These are phyloP conservation scores for Colletotrichum lini DNA, from an alignment of 2,329 filamentous ascomycete species.

Conservation along the genomic window DNA sequence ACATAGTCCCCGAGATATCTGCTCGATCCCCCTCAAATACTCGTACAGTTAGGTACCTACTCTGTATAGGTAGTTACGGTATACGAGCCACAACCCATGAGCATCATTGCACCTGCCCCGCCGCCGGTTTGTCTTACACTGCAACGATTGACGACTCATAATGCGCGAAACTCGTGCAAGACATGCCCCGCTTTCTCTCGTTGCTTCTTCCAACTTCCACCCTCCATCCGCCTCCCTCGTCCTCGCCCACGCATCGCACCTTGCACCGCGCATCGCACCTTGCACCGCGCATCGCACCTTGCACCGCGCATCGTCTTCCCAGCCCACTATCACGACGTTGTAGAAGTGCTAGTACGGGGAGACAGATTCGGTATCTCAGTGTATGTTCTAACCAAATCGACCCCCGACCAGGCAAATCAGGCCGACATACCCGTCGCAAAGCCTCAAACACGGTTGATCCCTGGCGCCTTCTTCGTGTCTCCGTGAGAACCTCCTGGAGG, in stretches of 20 bases:
- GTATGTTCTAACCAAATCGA: background rate
- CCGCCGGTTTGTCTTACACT: constrained; percentile 4
- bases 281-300: constrained; percentile 4
- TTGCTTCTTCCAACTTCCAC: constrained; percentile 25
- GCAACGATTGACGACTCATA: background rate
- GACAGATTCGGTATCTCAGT: background rate
- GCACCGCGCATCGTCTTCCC: constrained; percentile 1
- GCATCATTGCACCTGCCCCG: background rate
- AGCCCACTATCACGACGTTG: background rate
- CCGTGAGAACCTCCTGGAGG: background rate
- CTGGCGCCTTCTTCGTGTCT: background rate
- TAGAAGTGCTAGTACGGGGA: no score
- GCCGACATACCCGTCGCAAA: constrained; percentile 27
- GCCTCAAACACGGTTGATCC: constrained; percentile 35
- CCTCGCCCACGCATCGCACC: constrained; percentile 2
- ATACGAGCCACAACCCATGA: no score
- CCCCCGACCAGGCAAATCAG: constrained; percentile 24
- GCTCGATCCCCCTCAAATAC: constrained; percentile 14
- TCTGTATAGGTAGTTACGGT: background rate
- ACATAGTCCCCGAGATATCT: constrained; percentile 27
- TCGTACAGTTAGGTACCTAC: background rate
- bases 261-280: no score
- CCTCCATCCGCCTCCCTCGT: no score
- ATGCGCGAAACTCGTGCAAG: background rate
- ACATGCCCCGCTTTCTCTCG: background rate